phyloP scores from a whole-genome alignment of 1,284 basidiomycete species.

The Naganishia cerealis region DNA sequence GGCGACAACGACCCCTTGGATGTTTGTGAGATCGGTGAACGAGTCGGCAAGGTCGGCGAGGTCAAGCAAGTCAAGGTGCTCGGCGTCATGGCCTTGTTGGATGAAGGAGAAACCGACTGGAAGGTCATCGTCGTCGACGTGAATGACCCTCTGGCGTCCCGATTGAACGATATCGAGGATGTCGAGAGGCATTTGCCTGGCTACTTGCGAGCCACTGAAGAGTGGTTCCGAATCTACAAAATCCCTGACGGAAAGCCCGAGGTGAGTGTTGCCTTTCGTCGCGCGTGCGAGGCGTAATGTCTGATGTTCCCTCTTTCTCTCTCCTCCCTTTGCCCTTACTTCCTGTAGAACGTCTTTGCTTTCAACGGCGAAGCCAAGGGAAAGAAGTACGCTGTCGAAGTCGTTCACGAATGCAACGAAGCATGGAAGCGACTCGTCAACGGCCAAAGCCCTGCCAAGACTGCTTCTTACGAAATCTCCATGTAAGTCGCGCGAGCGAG shows the following conservation, averaged over 20 bases:
- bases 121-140: slow-evolving; percentile 97
- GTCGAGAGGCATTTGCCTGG: slow-evolving; percentile 98
- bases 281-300: background rate
- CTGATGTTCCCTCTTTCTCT: background rate
- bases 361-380: slow-evolving; percentile 99
- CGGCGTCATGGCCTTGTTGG: slow-evolving; percentile 98
- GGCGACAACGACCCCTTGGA: slow-evolving; percentile 99
- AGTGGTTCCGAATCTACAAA: slow-evolving; percentile 99
- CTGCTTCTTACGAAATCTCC: slow-evolving; percentile 69
- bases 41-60: slow-evolving; percentile 95
- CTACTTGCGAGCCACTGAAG: slow-evolving; percentile 91
- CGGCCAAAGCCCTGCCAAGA: slow-evolving; percentile 73
- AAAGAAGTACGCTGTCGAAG: slow-evolving; percentile 98
- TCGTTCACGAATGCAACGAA: slow-evolving; percentile 98
- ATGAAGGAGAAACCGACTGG: slow-evolving; percentile 98
- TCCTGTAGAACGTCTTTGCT: slow-evolving; percentile 78
- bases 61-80: slow-evolving; percentile 99
- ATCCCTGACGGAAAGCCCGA: slow-evolving; percentile 96
- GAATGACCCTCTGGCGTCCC: slow-evolving; percentile 89
- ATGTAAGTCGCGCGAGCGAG: slow-evolving; percentile 62
- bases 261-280: slow-evolving; percentile 33
- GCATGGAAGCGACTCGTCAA: slow-evolving; percentile 92
- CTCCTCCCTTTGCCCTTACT: background rate
- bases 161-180: slow-evolving; percentile 98
- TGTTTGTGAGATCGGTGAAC: slow-evolving; percentile 99